Evolutionary conservation across 495 filamentous ascomycete species (phyloP), one percentile per base, ranked within the genome.

Genomic region (Hypoxylon subgilvum): DNA sequence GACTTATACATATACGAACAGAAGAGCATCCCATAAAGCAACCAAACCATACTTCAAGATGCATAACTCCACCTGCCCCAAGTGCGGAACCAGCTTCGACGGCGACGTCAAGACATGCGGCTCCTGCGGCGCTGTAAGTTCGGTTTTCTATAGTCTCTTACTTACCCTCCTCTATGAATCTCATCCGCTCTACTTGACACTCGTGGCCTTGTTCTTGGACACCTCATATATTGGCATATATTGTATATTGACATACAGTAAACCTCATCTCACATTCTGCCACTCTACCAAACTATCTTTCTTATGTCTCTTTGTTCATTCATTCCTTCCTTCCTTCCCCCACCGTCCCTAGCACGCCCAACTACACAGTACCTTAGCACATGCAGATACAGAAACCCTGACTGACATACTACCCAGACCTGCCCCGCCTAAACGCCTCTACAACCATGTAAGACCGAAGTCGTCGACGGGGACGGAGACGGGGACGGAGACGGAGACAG

Each of bases 91-190:
- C 65, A 56, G 61, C 51, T 68, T 71, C 46, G 63, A 68, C 45
- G 72, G 74, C 45, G 54, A 61, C 12, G 16, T 31, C 65, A 81
- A 81, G 76, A 68, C 72, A 35, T 81, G 78, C 74, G 63, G 61
- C 34, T 59, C 70, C 16, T 80, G 78, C 74, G 76, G 78, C 13
- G 76, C 78, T 57, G 78, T 80, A 74, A 69, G 78, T 71, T 10
- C 17, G 4, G 2, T 1, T 12, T 17, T 27, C n/a, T n/a, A n/a
- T n/a, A n/a, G n/a, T 7, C 30, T 19, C 31, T 56, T 16, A 43
- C 38, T 45, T 7, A 13, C 14, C 30, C 14, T 28, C 13, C 6
- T 17, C 23, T 16, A 23, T 35, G 13, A 16, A 18, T 30, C n/a
- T 9, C 22, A 13, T 13, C 12, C 7, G 31, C n/a, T n/a, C n/a